Base-by-base conservation (phyloP, 305 asterid genomes). In the Solanum aculeatissimum region DNA sequence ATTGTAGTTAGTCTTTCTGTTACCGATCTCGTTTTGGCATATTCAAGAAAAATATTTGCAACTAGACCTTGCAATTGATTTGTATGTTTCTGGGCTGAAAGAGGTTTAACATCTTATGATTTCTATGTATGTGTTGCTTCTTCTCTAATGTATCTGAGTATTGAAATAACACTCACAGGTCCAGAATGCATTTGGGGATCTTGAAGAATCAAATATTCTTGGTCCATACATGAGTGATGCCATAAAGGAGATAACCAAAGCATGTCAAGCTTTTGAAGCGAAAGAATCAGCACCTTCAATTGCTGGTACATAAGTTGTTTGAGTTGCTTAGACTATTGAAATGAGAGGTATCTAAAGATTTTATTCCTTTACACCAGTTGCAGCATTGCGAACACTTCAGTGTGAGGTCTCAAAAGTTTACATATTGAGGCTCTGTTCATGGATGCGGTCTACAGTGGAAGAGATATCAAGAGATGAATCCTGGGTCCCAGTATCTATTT, bases 401-500 rank as follows among this genome's bases (percentile, higher is more conserved):
- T 93, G 92, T 79, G 97, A 97, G 91, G 89, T 93, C 84, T 94
- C 98, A 63, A 97, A 93, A 88, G 89, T 93, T 87, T 97, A 94
- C 89, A 92, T 94, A 89, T 83, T 90, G 85, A 93, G 98, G 93
- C 95, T 97, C 63, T 94, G 99, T 91, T 92, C 98, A 63, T 97
- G 99, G 99, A 97, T 97, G 98, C 95, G 97, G 72, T 86, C 92
- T 85, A 91, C 98, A 84, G 89, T 93, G 55, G 98, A 94, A 83
- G 99, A 94, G 91, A 91, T 97, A 90, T 91, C 97, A 29, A 95
- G 90, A 87, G 94, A 92, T 84, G 99, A 97, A 90, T 88, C 98
- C 71, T 97, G 98, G 98, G 89, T 93, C 53, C 94, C 98, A 6
- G 97, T 97, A 79, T 97, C 99, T 81, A 90, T 92, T 87, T 86